Base-by-base conservation (phyloP, 1,284 basidiomycete genomes). In the Irpex lacteus region DNA sequence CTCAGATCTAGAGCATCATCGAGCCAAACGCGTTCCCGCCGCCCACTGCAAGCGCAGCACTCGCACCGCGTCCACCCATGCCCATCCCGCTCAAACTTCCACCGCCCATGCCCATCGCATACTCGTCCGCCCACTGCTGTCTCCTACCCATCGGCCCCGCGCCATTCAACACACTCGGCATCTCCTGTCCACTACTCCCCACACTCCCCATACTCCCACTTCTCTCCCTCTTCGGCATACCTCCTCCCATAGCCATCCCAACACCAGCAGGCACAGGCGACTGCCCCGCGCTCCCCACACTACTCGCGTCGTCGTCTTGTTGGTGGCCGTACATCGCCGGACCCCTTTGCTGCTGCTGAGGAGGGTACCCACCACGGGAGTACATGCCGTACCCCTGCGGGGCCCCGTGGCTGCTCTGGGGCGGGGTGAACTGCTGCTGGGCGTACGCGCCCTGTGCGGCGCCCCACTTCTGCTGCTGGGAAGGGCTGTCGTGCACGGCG, bases 271-370 rank as follows among this genome's bases (percentile, higher is more conserved):
- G 80, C 4, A 66, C 55, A 40, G 65, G 65, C 59, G 65, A 66
- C 32, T 63, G 62, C 7, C 63, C 63, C 36, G 59, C 59, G 52
- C 65, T 66, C 8, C 80, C 73, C 47, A 82, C 74, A 37, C 79
- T 79, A 13, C 78, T 79, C 1, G 73, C 65, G 63, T 83, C 82
- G 62, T 82, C 81, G 13, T 73, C 72, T 66, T 81, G 79, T 37
- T 70, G 64, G 32, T 34, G 32, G 5, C 32, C 18, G 76, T 70
- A 21, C 36, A 56, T 19, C 18, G 18, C 32, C 32, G 32, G 32
- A 6, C 32, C 32, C 3, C 32, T 34, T 11, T 11, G 11, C 4
- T 11, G 52, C 52, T 54, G 52, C 11, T 5, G 52, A 19, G 52
- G 18, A 3, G 18, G 18, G 52, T 54, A 54, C 52, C 15, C 52